Percentiles rank a stretch among this genome's conserved stretches.
Evolutionary conservation across 2,329 filamentous ascomycete genomes (phyloP).

Genomic region (Coniochaeta ligniaria): DNA sequence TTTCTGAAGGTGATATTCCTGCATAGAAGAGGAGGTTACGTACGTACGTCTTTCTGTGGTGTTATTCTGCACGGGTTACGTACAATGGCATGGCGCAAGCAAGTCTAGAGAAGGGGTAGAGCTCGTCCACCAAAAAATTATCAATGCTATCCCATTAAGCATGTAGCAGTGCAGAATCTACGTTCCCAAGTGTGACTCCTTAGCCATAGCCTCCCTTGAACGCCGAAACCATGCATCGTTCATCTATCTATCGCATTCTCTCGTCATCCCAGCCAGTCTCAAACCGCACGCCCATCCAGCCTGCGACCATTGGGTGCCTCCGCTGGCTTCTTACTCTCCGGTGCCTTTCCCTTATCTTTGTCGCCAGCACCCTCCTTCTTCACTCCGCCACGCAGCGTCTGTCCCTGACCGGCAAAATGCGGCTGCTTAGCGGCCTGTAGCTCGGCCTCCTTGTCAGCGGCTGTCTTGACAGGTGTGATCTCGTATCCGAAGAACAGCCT

Average conservation of each 20-base stretch:
- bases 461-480: conserved; percentile 78
- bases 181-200: background rate
- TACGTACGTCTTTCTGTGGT: background rate
- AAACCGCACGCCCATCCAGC: conserved; percentile 31
- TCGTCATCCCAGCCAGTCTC: background rate
- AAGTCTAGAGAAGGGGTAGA: too few relatives aligned
- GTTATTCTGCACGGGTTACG: background rate
- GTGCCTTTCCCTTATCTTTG: conserved; percentile 33
- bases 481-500: conserved; percentile 97
- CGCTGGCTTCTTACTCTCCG: conserved; percentile 37
- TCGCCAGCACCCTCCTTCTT: conserved; percentile 49
- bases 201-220: background rate
- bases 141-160: background rate
- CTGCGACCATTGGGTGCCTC: conserved; percentile 26
- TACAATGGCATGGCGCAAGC: background rate
- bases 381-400: conserved; percentile 62
- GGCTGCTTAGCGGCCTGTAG: conserved; percentile 58
- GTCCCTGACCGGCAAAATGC: conserved; percentile 78
- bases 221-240: conserved; percentile 1
- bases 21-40: background rate
- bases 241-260: background rate
- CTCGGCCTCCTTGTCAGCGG: conserved; percentile 62
- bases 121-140: background rate
- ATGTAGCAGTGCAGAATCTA: background rate
- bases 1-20: background rate